Evolutionary conservation across 306 rosid genomes (phyloP).

Genomic region (Quercus glauca): DNA sequence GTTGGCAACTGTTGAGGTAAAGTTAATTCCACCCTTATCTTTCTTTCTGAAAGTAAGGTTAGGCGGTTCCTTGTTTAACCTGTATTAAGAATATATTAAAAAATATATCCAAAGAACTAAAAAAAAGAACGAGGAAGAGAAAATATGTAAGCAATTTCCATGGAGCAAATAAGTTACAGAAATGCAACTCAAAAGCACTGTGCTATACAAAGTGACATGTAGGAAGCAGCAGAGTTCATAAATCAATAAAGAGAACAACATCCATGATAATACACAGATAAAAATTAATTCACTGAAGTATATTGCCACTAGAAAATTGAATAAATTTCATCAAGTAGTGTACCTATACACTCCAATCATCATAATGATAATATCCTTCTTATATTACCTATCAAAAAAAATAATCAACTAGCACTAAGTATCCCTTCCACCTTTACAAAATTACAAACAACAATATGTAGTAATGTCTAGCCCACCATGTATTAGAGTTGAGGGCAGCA

Average conservation of each 20-base stretch:
- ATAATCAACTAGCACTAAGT: background rate
- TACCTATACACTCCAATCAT: background rate
- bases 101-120: background rate
- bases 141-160: background rate
- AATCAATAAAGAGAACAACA: background rate
- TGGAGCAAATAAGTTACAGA: background rate
- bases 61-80: slow-evolving; percentile 97
- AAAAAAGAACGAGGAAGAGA: background rate
- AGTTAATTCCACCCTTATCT: slow-evolving; percentile 94
- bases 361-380: background rate
- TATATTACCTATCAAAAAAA: too few relatives aligned
- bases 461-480: background rate
- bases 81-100: slow-evolving; percentile 27
- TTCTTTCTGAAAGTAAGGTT: slow-evolving; percentile 88
- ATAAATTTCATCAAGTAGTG: background rate
- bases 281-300: background rate
- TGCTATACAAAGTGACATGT: background rate
- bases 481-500: background rate
- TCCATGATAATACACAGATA: background rate
- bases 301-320: background rate
- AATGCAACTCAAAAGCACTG: background rate
- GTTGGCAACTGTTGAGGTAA: slow-evolving; percentile 84
- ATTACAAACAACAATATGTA: background rate
- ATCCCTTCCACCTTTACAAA: background rate
- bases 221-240: background rate